Conservation (phyloP, 495 filamentous ascomycete species). For the Penicillium riverlandense region DNA sequence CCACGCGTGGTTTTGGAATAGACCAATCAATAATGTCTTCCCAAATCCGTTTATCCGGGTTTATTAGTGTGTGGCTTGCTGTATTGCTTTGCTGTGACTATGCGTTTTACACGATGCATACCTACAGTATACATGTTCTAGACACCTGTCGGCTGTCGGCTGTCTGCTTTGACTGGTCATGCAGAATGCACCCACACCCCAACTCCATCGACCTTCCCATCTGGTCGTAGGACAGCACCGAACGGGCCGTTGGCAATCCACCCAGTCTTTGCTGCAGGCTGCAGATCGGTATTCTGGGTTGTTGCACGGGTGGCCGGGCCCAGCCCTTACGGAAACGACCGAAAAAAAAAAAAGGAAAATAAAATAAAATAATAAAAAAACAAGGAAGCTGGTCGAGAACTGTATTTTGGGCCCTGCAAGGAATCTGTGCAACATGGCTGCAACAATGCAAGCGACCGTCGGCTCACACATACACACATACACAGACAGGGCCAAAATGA, state of each 20-base stretch:
- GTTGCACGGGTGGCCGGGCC: background rate
- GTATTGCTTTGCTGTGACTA: no score
- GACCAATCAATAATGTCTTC: background rate
- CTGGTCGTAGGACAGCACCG: background rate
- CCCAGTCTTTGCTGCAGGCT: conserved; percentile 2
- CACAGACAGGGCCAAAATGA: no score
- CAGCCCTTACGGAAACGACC: conserved; percentile 6
- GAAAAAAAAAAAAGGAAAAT: background rate
- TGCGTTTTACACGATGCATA: no score
- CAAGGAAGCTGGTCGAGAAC: background rate
- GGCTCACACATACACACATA: no score
- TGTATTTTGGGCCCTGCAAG: no score
- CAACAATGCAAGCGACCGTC: background rate
- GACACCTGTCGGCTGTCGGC: no score
- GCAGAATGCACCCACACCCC: background rate
- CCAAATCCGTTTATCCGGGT: no score
- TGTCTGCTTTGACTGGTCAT: background rate
- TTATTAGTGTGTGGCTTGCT: no score
- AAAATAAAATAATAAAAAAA: no score
- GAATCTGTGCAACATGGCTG: background rate
- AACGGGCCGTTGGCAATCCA: conserved; percentile 6
- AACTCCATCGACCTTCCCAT: background rate
- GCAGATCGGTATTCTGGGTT: conserved; percentile 8
- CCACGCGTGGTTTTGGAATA: conserved; percentile 1
- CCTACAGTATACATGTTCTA: no score